Evolutionary conservation across 768 basidiomycete species (phyloP), one percentile per base, ranked within the genome.

Genomic region (Dendrothele bispora): DNA sequence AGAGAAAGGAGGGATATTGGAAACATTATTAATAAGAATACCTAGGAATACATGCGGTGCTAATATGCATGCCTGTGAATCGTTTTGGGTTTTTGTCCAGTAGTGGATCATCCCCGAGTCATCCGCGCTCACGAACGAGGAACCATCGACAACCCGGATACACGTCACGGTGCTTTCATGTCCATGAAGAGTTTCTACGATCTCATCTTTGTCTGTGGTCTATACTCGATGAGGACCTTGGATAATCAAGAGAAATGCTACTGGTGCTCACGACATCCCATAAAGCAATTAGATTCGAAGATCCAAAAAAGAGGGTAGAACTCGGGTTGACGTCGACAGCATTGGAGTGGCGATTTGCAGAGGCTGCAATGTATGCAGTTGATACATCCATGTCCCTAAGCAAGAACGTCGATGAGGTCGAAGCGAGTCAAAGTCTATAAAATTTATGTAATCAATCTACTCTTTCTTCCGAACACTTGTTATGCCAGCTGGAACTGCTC

Each of bases 91-190:
- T 58, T 65, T 62, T 53, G 62, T 69, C 93, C 94, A 95, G 27
- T 80, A 62, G 29, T 75, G 72, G 10, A 93, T 57, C 7, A 64
- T 62, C 2, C 95, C 95, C 50, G 73, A 75, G 48, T 90, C 83
- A 64, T 97, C 94, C 39, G 85, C 88, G 41, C 82, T 86, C 29
- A 84, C 66, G 49, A 98, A 70, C 4, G 64, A 39, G 7, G 74
- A 65, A 14, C 77, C 65, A 4, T 68, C 60, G 6, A 84, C 54
- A 58, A 92, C 94, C 37, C 81, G 82, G 37, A 94, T 76, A 38
- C 83, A 86, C 18, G 93, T 93, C 18, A 98, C 79, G 15, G 80
- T 59, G 8, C 82, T 83, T 38, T 79, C 65, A 58, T 95, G 92
- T 3, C 85, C 91, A 1, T 84, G 78, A 5, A 98, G 73, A 1